Percentiles rank a stretch among this genome's conserved stretches.
These are phyloP conservation scores for Delitschia confertaspora DNA, from an alignment of 495 filamentous ascomycete genomes.

Conservation along the genomic window DNA sequence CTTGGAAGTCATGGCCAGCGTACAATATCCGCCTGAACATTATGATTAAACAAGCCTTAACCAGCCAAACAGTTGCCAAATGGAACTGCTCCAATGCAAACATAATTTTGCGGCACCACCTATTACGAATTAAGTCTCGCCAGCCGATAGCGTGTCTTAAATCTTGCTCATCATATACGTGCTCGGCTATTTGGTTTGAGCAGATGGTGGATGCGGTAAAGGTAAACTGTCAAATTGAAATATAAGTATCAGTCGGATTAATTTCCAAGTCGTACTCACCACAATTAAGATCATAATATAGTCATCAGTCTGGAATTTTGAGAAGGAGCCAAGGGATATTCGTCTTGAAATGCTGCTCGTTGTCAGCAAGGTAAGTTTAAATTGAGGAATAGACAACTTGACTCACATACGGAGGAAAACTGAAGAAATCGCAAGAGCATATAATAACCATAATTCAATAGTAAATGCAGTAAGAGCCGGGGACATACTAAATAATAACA, in stretches of 20 bases:
- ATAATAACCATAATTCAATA: conserved; percentile 46
- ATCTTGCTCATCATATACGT: conserved; percentile 45
- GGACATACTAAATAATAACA: no score
- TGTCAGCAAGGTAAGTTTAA: neutral
- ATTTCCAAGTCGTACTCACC: conserved; percentile 11
- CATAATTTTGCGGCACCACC: conserved; percentile 46
- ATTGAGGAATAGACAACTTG: neutral
- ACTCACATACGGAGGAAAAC: conserved; percentile 34
- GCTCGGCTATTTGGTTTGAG: conserved; percentile 50
- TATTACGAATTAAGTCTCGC: no score
- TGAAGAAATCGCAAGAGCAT: conserved; percentile 35
- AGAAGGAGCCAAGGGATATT: conserved; percentile 40
- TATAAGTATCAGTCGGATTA: neutral
- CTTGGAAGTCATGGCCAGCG: neutral
- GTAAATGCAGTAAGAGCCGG: conserved; percentile 8
- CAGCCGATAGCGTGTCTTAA: no score
- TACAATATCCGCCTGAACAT: conserved; percentile 48
- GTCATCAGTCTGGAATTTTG: conserved; percentile 48
- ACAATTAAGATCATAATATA: conserved; percentile 50
- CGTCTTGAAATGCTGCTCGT: conserved; percentile 22
- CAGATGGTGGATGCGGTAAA: conserved; percentile 42
- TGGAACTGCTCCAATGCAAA: conserved; percentile 43
- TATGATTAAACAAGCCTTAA: conserved; percentile 47
- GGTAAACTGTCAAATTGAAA: conserved; percentile 10
- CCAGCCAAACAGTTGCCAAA: conserved; percentile 42